These are phyloP conservation scores for Sarcomyxa edulis DNA, from an alignment of 768 basidiomycete species.

Conservation along the genomic window DNA sequence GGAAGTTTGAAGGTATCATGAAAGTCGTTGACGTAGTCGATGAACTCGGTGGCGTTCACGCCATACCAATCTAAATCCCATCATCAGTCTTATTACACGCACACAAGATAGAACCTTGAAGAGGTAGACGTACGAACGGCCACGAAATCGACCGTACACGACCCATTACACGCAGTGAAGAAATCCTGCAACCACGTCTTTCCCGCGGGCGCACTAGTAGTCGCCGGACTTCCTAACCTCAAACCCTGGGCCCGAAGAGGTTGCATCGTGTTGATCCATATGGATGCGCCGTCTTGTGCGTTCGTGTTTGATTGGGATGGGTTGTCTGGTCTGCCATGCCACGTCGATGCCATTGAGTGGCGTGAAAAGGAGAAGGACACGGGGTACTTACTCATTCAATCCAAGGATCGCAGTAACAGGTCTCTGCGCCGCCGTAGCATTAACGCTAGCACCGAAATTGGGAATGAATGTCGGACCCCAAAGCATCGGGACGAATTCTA, in stretches of 20 bases:
- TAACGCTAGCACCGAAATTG: slow-evolving; percentile 35
- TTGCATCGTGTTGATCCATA: slow-evolving; percentile 50
- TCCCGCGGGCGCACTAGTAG: slow-evolving; percentile 45
- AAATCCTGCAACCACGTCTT: slow-evolving; percentile 52
- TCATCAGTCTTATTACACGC: not conserved
- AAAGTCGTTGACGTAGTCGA: slow-evolving; percentile 42
- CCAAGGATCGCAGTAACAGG: slow-evolving; percentile 40
- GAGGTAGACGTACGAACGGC: slow-evolving; percentile 37
- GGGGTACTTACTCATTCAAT: slow-evolving; percentile 44
- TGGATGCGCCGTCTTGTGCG: slow-evolving; percentile 37
- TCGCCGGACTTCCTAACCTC: slow-evolving; percentile 48
- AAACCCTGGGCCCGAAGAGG: slow-evolving; percentile 41
- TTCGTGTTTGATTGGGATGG: slow-evolving; percentile 45
- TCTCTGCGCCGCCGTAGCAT: slow-evolving; percentile 28
- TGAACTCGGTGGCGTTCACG: slow-evolving; percentile 41
- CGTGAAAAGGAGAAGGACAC: not conserved
- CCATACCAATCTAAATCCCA: slow-evolving; percentile 42
- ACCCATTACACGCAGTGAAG: slow-evolving; percentile 39
- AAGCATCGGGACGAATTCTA: slow-evolving; percentile 55
- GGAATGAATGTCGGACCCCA: slow-evolving; percentile 39
- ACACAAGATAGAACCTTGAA: slow-evolving; percentile 1
- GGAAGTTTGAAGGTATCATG: slow-evolving; percentile 45
- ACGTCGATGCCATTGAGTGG: not conserved
- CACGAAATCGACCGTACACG: slow-evolving; percentile 54
- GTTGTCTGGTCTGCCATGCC: slow-evolving; percentile 22